Conservation (phyloP, 306 rosid species). For the Aeschynomene evenia region DNA sequence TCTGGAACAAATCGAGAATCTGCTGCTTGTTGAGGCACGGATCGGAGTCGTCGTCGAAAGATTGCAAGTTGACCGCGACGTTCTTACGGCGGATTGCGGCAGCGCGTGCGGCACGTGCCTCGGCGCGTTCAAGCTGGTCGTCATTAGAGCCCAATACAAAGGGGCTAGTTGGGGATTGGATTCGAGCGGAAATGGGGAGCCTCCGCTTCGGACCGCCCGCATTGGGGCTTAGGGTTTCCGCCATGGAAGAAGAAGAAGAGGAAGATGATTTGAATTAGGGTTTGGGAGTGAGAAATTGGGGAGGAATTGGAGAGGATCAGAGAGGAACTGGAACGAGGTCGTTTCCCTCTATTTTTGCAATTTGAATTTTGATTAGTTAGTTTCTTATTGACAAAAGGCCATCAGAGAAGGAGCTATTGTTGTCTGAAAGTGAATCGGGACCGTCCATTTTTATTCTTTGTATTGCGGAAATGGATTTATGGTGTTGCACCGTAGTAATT, state of each 20-base stretch:
- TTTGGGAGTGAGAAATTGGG: conserved; percentile 2
- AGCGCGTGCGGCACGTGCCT: conserved; percentile 92
- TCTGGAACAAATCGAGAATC: conserved; percentile 84
- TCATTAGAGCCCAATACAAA: conserved; percentile 83
- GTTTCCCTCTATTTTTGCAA: conserved; percentile 64
- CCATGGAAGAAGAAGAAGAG: conserved; percentile 41
- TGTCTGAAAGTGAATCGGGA: no score
- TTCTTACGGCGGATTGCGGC: conserved; percentile 75
- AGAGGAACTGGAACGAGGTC: background rate
- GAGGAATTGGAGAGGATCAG: background rate
- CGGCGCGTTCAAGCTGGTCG: conserved; percentile 84
- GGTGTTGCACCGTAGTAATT: no score
- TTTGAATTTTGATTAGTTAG: conserved; percentile 35
- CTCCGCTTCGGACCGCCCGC: conserved; percentile 52
- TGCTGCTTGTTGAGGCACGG: conserved; percentile 72
- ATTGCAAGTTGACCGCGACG: conserved; percentile 28
- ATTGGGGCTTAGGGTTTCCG: conserved; percentile 70
- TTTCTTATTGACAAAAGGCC: no score
- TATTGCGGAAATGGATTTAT: no score
- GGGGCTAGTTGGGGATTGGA: conserved; percentile 88
- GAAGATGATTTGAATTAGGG: conserved; percentile 22
- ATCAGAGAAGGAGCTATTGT: no score
- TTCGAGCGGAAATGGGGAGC: conserved; percentile 60
- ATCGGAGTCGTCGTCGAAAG: conserved; percentile 30
- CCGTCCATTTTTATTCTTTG: no score